Conservation (phyloP, 192 early-diverging fungal genomes). For the Mortierella antarctica region DNA sequence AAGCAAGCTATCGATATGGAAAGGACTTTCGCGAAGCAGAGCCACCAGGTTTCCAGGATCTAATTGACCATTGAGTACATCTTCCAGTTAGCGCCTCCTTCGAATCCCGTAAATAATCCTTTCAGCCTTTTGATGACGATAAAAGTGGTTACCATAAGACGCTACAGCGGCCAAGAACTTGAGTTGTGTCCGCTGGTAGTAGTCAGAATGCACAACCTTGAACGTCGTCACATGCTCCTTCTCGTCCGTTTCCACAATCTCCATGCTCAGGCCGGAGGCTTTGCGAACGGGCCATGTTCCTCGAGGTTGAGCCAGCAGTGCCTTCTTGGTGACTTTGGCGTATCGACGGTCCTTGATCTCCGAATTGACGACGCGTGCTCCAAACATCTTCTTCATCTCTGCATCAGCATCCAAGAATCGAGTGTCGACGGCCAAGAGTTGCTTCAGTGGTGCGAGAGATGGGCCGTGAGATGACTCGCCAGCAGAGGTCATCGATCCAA, state of each 20-base stretch:
- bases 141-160: constrained; percentile 58
- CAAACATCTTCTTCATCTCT: constrained; percentile 93
- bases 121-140: too few species aligned
- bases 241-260: constrained; percentile 53
- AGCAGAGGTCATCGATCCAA: constrained; percentile 9
- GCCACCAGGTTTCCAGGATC: constrained; percentile 79
- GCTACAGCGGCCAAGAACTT: constrained; percentile 79
- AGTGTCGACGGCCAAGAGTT: constrained; percentile 67
- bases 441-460: constrained; percentile 25
- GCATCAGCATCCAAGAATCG: constrained; percentile 83
- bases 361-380: constrained; percentile 79
- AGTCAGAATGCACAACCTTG: constrained; percentile 74
- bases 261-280: constrained; percentile 60
- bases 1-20: constrained; percentile 87
- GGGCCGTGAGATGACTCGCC: constrained; percentile 8
- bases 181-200: constrained; percentile 80
- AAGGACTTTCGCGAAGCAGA: constrained; percentile 81
- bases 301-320: constrained; percentile 73
- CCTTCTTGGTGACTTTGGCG: constrained; percentile 62
- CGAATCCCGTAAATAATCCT: too few species aligned
- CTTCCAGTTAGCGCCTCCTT: too few species aligned
- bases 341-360: constrained; percentile 63
- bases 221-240: constrained; percentile 58
- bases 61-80: constrained; percentile 11
- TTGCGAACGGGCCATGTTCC: constrained; percentile 78